Evolutionary conservation across 176 grass and related monocot species (phyloP), one percentile per base, ranked within the genome.

Genomic region (Alopecurus myosuroides): DNA sequence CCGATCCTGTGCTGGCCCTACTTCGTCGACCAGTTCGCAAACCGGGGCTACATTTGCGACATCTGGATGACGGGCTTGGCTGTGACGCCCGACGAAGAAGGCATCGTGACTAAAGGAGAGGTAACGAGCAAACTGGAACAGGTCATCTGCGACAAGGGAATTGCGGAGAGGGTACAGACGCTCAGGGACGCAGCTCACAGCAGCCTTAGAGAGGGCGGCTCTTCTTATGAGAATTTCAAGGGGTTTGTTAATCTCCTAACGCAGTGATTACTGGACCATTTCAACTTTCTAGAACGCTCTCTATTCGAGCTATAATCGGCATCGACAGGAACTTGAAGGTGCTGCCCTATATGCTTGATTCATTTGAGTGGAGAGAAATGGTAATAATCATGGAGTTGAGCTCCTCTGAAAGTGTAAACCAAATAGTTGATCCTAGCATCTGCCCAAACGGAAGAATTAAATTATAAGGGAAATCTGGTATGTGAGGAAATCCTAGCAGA

Each of bases 1-100:
- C 82, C 73, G 29, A 63, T 89, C 58, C 41, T 92, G 9, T 88
- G 86, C 39, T 92, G 70, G 86, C 90, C 90, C 1, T 92, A 66
- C 60, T 86, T 86, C 26, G 70, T 17, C 26, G 70, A 74, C 44
- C 70, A 74, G 28, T 83, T 91, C 33, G 17, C 64, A 1, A 84
- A 79, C 76, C 74, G 61, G 70, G 79, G 65, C 74, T 91, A 84
- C 70, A 49, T 74, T 8, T 74, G 70, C 15, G 70, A 74, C 17
- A 11, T 74, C 15, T 74, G 70, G 70, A 74, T 9, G 20, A 78
- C 76, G 3, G 76, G 76, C 4, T 2, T 74, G 26, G 42, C 70
- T 15, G 70, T 74, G 44, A 49, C 15, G 8, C 42, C 26, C 15
- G 70, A 23, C 9, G 70, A 49, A 74, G 70, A 50, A 0, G 70